These are phyloP conservation scores for Tranzscheliella williamsii DNA, from an alignment of 1,284 basidiomycete genomes.

Conservation along the genomic window DNA sequence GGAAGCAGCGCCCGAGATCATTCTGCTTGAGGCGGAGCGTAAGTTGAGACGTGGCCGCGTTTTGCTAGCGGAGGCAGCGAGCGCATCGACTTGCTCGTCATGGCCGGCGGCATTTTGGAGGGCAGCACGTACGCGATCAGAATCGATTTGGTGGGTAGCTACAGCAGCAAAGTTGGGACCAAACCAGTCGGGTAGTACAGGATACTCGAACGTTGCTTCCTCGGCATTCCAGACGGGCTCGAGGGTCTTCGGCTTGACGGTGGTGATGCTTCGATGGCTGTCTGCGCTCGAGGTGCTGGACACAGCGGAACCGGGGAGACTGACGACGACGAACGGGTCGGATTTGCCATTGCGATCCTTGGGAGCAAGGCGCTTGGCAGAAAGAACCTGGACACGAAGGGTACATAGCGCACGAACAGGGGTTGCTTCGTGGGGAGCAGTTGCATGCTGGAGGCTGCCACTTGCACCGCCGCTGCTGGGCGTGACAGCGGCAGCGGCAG, in stretches of 20 bases:
- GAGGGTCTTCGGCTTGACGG: conserved; percentile 77
- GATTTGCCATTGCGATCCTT: conserved; percentile 64
- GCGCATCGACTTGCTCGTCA: neutral
- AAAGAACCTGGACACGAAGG: conserved; percentile 59
- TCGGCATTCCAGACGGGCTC: conserved; percentile 71
- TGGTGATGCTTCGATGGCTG: conserved; percentile 72
- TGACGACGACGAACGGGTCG: conserved; percentile 59
- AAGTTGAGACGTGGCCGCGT: conserved; percentile 15
- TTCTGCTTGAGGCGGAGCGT: conserved; percentile 25
- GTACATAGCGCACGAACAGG: conserved; percentile 29
- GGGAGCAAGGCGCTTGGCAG: conserved; percentile 62
- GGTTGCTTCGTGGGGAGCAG: neutral
- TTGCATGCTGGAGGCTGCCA: too few species aligned
- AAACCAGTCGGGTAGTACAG: conserved; percentile 44
- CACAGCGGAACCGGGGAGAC: conserved; percentile 39
- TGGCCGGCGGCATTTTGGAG: conserved; percentile 9
- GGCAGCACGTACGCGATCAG: conserved; percentile 18
- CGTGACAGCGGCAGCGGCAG: too few species aligned
- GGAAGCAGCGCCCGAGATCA: conserved; percentile 31
- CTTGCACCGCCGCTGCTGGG: too few species aligned
- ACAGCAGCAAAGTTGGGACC: conserved; percentile 65
- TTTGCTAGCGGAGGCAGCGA: conserved; percentile 2
- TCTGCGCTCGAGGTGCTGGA: conserved; percentile 5
- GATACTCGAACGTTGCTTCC: conserved; percentile 46
- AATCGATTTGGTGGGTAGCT: conserved; percentile 21